These are phyloP conservation scores for Malassezia slooffiae DNA, from an alignment of 1,284 basidiomycete genomes.

Conservation along the genomic window DNA sequence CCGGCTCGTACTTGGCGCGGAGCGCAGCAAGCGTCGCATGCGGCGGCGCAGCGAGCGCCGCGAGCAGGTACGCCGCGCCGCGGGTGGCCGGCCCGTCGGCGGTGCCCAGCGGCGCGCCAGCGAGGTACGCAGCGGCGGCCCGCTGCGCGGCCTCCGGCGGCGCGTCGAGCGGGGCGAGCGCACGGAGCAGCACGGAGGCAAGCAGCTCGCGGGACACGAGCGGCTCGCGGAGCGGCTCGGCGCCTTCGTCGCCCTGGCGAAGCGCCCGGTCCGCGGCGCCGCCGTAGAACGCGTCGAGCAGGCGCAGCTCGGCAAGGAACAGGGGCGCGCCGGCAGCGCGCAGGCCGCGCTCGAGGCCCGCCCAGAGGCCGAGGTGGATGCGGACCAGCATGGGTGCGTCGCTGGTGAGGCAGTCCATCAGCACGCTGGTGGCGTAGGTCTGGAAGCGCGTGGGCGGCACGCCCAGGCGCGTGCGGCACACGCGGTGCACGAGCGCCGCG, in stretches of 20 bases:
- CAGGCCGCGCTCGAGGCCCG: slow-evolving; percentile 34
- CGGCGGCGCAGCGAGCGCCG: background rate
- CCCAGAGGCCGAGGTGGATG: slow-evolving; percentile 62
- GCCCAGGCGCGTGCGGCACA: slow-evolving; percentile 12
- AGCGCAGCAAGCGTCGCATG: background rate
- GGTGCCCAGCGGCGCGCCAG: background rate
- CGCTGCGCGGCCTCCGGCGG: slow-evolving; percentile 1
- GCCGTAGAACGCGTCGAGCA: slow-evolving; percentile 2
- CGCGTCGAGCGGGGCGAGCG: background rate
- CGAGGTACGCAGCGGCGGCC: background rate
- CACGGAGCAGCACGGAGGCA: background rate
- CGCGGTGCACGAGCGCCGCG: slow-evolving; percentile 23
- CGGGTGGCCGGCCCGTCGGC: no score
- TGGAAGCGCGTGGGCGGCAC: slow-evolving; percentile 51
- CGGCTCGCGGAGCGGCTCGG: slow-evolving; percentile 11
- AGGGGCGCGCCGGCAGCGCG: background rate
- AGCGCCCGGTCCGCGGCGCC: background rate
- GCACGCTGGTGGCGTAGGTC: slow-evolving; percentile 61
- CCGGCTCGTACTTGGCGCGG: background rate
- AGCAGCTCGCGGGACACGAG: slow-evolving; percentile 7
- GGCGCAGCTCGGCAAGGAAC: background rate
- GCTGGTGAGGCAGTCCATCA: slow-evolving; percentile 75
- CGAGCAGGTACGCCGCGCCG: slow-evolving; percentile 2
- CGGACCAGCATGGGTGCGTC: slow-evolving; percentile 71
- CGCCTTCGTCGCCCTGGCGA: no score